Evolutionary conservation across 345 rosid species (phyloP).

Genomic region (Odontarrhena argentea): DNA sequence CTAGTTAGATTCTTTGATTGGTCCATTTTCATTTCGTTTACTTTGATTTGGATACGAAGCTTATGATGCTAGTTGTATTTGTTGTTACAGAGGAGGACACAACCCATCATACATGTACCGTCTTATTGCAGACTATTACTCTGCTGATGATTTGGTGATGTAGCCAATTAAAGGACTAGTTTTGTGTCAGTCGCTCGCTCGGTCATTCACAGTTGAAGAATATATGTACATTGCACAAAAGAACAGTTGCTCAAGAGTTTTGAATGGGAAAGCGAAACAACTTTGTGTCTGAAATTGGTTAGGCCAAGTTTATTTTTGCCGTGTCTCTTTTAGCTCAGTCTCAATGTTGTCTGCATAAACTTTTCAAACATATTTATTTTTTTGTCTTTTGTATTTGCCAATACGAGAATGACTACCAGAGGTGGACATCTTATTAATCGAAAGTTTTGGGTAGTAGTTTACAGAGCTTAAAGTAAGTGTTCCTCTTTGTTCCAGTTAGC

Average conservation of each 20-base stretch:
- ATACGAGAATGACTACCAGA: neutral
- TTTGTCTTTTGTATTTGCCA: slow-evolving; percentile 20
- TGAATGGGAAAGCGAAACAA: slow-evolving; percentile 30
- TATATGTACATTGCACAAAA: slow-evolving; percentile 39
- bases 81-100: slow-evolving; percentile 86
- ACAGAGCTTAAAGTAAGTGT: neutral
- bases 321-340: slow-evolving; percentile 18
- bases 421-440: slow-evolving; percentile 4
- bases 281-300: slow-evolving; percentile 23
- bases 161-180: slow-evolving; percentile 29
- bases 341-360: slow-evolving; percentile 9
- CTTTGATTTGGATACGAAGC: neutral
- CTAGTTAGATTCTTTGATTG: neutral
- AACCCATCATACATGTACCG: slow-evolving; percentile 97
- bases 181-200: slow-evolving; percentile 11
- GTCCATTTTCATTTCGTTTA: slow-evolving; percentile 5
- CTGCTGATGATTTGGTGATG: slow-evolving; percentile 92
- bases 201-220: slow-evolving; percentile 30
- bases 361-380: slow-evolving; percentile 9
- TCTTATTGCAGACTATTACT: slow-evolving; percentile 94
- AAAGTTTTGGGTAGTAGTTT: slow-evolving; percentile 8
- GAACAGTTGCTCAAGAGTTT: slow-evolving; percentile 27
- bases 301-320: slow-evolving; percentile 40
- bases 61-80: slow-evolving; percentile 2
- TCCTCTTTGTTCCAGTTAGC: neutral